phyloP scores from a whole-genome alignment of 2,329 filamentous ascomycete genomes.

The Sphaerulina vaccinii region DNA sequence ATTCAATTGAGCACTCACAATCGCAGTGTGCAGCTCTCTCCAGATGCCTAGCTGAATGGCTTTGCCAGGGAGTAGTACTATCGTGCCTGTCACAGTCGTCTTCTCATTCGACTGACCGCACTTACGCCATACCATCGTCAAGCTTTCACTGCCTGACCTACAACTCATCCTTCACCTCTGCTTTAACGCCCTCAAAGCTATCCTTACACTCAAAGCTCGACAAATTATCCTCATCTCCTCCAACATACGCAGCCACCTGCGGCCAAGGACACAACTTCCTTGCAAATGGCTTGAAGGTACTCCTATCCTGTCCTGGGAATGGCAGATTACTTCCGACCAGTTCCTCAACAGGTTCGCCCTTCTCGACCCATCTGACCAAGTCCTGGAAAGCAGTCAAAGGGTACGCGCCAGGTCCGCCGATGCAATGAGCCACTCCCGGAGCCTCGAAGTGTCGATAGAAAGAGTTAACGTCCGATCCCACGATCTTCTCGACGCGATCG shows the following conservation, averaged over 20 bases:
- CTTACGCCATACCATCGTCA: too few relatives aligned
- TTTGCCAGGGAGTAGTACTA: too few relatives aligned
- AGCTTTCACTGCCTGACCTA: too few relatives aligned
- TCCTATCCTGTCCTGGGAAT: constrained; percentile 6
- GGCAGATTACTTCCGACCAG: constrained; percentile 11
- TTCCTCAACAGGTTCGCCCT: constrained; percentile 26
- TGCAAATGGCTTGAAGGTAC: constrained; percentile 4
- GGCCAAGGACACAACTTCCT: constrained; percentile 28
- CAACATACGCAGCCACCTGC: constrained; percentile 20
- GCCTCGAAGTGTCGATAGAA: constrained; percentile 41
- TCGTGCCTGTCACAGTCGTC: too few relatives aligned
- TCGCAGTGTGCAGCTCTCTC: too few relatives aligned
- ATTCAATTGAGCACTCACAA: too few relatives aligned
- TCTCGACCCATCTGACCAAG: constrained; percentile 33
- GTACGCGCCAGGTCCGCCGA: constrained; percentile 32
- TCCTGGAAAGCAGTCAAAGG: constrained; percentile 21
- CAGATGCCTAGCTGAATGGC: too few relatives aligned
- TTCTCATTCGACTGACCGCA: too few relatives aligned
- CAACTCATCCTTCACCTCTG: constrained; percentile 16
- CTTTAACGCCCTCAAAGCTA: constrained; percentile 7
- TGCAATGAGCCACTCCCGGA: constrained; percentile 41
- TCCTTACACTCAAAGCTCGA: constrained; percentile 25
- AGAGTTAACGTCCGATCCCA: constrained; percentile 25
- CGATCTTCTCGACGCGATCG: constrained; percentile 26
- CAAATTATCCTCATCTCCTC: constrained; percentile 20